phyloP scores from a whole-genome alignment of 2,329 filamentous ascomycete genomes.

The Metarhizium album region DNA sequence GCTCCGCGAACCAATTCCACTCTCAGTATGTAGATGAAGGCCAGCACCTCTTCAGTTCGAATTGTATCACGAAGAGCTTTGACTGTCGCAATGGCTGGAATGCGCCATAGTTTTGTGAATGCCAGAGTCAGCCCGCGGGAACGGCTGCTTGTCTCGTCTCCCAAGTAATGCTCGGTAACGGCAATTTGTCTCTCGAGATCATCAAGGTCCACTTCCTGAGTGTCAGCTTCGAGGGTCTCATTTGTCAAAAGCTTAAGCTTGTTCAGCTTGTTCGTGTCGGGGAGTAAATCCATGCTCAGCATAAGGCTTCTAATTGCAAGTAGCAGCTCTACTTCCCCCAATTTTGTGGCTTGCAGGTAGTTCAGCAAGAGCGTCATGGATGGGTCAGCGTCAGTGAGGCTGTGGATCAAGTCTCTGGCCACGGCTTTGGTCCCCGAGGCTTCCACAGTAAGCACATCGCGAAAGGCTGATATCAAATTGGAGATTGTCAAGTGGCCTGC shows the following conservation, averaged over 20 bases:
- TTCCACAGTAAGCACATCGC: constrained; percentile 33
- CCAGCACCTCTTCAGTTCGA: constrained; percentile 56
- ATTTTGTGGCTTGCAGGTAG: constrained; percentile 53
- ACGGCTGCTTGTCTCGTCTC: constrained; percentile 51
- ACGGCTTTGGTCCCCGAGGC: constrained; percentile 33
- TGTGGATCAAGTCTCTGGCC: constrained; percentile 50
- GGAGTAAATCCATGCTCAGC: constrained; percentile 53
- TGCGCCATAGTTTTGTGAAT: constrained; percentile 58
- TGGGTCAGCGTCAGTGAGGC: constrained; percentile 55
- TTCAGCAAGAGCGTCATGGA: constrained; percentile 56
- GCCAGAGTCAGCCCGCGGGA: constrained; percentile 55
- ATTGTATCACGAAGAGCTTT: constrained; percentile 53
- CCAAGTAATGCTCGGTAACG: constrained; percentile 56
- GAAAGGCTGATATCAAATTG: constrained; percentile 48
- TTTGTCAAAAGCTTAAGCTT: constrained; percentile 21
- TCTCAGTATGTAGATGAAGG: constrained; percentile 61
- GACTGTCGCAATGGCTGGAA: constrained; percentile 49
- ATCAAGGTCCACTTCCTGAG: constrained; percentile 44
- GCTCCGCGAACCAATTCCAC: constrained; percentile 63
- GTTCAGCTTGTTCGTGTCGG: constrained; percentile 25
- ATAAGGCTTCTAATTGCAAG: constrained; percentile 56
- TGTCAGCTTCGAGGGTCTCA: constrained; percentile 16
- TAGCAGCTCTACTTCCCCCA: constrained; percentile 56
- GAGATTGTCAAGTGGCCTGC: constrained; percentile 49
- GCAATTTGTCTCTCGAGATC: constrained; percentile 55